A percentile compares a stretch with the other conserved stretches of the same genome.
Conservation (phyloP, 2,329 filamentous ascomycete species). For the Seiridium cupressi region DNA sequence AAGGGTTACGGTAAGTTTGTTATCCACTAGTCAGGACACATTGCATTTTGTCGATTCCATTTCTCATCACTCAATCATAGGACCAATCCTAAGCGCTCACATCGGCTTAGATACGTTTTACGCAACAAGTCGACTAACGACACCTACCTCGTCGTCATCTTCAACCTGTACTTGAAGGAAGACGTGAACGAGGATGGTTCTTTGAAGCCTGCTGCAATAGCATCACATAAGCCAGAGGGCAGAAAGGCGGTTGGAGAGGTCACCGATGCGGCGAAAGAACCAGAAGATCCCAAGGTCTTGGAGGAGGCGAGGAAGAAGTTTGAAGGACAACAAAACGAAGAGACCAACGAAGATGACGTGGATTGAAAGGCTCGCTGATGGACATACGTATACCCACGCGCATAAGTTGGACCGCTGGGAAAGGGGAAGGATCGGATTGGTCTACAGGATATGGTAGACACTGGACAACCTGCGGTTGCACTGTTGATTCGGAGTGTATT, state of each 20-base stretch:
- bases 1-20: slow-evolving; percentile 64
- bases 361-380: slow-evolving; percentile 28
- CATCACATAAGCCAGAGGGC: slow-evolving; percentile 31
- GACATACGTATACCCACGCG: neutral
- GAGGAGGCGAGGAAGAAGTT: slow-evolving; percentile 36
- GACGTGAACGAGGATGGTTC: slow-evolving; percentile 59
- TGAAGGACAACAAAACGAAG: slow-evolving; percentile 14
- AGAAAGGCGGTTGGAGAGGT: slow-evolving; percentile 15
- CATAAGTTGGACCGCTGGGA: too few species aligned
- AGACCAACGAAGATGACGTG: slow-evolving; percentile 40
- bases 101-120: slow-evolving; percentile 87
- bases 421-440: too few species aligned
- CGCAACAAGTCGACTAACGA: slow-evolving; percentile 74
- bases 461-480: too few species aligned
- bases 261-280: slow-evolving; percentile 19
- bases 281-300: slow-evolving; percentile 23
- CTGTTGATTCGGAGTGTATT: too few species aligned
- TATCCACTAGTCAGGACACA: neutral
- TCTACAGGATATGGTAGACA: too few species aligned
- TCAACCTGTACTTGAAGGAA: slow-evolving; percentile 72
- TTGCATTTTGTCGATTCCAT: slow-evolving; percentile 8
- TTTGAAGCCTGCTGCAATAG: slow-evolving; percentile 38
- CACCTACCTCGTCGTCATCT: slow-evolving; percentile 77
- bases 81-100: slow-evolving; percentile 60
- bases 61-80: slow-evolving; percentile 24